Evolutionary conservation across 1,139 yeast genomes (phyloP).

Genomic region (Scheffersomyces titani): DNA sequence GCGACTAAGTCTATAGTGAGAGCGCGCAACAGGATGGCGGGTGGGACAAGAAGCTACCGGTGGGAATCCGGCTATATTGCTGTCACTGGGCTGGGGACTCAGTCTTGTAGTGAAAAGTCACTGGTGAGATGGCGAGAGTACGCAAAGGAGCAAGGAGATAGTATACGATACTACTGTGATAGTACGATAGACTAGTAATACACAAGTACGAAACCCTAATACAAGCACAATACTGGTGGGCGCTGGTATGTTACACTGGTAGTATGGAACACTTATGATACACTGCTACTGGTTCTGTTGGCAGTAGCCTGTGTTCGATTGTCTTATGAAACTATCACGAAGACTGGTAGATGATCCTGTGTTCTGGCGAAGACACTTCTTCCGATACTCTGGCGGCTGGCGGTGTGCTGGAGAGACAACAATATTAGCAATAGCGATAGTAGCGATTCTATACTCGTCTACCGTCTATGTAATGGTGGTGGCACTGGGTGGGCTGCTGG

Average conservation of each 20-base stretch:
- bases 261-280: background rate
- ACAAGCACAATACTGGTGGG: background rate
- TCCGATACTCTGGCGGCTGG: background rate
- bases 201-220: background rate
- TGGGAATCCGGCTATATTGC: background rate
- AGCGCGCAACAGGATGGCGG: background rate
- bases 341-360: background rate
- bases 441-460: background rate
- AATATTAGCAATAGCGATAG: background rate
- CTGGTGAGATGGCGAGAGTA: too few species aligned
- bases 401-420: background rate
- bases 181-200: too few species aligned
- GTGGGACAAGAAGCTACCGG: background rate
- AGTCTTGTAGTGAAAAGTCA: background rate
- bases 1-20: background rate
- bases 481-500: background rate
- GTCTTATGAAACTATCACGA: background rate
- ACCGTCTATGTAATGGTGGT: background rate
- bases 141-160: too few species aligned
- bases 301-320: background rate
- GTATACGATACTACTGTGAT: background rate
- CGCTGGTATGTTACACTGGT: background rate
- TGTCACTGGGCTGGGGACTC: background rate
- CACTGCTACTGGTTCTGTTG: background rate
- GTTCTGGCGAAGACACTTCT: background rate